Evolutionary conservation across 805 yeast species (phyloP).

Genomic region (Kluyveromyces dobzhanskii): DNA sequence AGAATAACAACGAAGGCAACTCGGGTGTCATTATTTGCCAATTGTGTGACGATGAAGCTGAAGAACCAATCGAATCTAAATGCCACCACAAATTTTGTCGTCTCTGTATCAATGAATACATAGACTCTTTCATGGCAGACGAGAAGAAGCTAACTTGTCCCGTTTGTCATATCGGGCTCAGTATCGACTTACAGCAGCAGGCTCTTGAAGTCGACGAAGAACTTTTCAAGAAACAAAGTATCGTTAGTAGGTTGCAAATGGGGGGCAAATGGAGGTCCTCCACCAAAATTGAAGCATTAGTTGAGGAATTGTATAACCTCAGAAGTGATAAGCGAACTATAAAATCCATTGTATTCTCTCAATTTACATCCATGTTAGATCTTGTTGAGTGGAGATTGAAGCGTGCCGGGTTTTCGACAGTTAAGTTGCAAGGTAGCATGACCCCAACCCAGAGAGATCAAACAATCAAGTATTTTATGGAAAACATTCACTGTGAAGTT

Average conservation of each 20-base stretch:
- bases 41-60: slow-evolving; percentile 95
- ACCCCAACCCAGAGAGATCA: slow-evolving; percentile 91
- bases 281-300: slow-evolving; percentile 92
- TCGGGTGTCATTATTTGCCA: slow-evolving; percentile 66
- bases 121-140: slow-evolving; percentile 66
- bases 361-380: slow-evolving; percentile 94
- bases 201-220: slow-evolving; percentile 58
- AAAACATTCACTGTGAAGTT: slow-evolving; percentile 84
- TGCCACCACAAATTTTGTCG: slow-evolving; percentile 94
- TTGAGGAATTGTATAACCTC: slow-evolving; percentile 82
- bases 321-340: slow-evolving; percentile 84
- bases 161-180: slow-evolving; percentile 87
- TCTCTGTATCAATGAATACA: slow-evolving; percentile 83
- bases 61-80: slow-evolving; percentile 89
- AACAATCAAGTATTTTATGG: slow-evolving; percentile 87
- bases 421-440: slow-evolving; percentile 93
- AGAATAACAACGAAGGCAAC: slow-evolving; percentile 24
- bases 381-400: slow-evolving; percentile 91
- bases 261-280: slow-evolving; percentile 89
- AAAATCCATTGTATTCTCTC: slow-evolving; percentile 94
- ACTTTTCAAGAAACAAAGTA: slow-evolving; percentile 48
- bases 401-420: slow-evolving; percentile 92
- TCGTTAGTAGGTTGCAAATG: slow-evolving; percentile 82
- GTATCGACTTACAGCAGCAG: slow-evolving; percentile 84
- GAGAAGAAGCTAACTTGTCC: slow-evolving; percentile 71